phyloP scores from a whole-genome alignment of 441 rosid species.

The Lepidium campestre region DNA sequence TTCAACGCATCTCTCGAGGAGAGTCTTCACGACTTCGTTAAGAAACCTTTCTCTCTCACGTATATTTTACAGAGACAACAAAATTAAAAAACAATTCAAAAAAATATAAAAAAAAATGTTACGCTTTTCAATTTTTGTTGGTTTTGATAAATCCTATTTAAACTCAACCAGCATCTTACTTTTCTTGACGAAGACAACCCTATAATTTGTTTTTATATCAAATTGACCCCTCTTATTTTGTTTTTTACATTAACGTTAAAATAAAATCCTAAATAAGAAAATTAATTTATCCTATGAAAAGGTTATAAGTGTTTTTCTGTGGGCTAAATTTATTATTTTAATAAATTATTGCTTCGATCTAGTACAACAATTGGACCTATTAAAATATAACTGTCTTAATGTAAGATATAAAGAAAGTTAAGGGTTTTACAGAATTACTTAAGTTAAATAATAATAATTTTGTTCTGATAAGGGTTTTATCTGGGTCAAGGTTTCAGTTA shows the following conservation, averaged over 20 bases:
- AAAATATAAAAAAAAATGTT: background rate
- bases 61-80: background rate
- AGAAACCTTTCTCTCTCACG: background rate
- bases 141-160: background rate
- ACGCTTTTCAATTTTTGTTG: background rate
- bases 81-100: background rate
- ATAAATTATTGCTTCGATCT: background rate
- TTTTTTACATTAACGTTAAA: background rate
- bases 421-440: background rate
- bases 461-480: background rate
- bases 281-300: background rate
- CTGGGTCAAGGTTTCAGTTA: background rate
- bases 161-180: conserved; percentile 5
- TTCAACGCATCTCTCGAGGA: conserved; percentile 41
- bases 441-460: background rate
- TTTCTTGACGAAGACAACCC: conserved; percentile 16
- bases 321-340: background rate
- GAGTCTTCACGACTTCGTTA: conserved; percentile 45
- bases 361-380: background rate
- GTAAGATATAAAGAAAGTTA: background rate
- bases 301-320: background rate
- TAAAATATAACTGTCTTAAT: background rate
- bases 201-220: background rate
- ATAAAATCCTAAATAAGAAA: background rate
- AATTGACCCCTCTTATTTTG: background rate